Evolutionary conservation across 208 protist genomes (phyloP).

Genomic region (Wallacemonas collosoma): DNA sequence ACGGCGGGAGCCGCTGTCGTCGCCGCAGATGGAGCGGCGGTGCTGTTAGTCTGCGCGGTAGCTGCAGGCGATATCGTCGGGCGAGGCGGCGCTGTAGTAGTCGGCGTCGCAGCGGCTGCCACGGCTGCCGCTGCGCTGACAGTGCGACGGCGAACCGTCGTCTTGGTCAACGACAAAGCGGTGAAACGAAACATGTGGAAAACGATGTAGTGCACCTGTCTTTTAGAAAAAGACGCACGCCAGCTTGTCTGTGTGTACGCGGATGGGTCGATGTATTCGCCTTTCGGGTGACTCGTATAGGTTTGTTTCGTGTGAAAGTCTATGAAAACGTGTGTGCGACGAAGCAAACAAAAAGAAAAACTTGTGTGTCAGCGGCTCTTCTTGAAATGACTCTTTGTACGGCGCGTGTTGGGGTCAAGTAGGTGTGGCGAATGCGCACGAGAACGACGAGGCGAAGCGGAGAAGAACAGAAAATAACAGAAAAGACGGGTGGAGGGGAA

Average conservation of each 20-base stretch:
- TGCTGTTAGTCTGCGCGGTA: not conserved
- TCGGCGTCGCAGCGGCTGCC: not conserved
- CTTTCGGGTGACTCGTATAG: too few relatives aligned
- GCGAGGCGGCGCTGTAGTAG: not conserved
- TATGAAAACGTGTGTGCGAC: not conserved
- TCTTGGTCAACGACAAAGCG: not conserved
- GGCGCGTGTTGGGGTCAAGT: not conserved
- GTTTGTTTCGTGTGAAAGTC: too few relatives aligned
- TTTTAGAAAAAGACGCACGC: too few relatives aligned
- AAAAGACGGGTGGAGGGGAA: not conserved
- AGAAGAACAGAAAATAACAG: not conserved
- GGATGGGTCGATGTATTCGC: not conserved
- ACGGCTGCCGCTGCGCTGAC: not conserved
- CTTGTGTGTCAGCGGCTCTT: not conserved
- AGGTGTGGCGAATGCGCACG: not conserved
- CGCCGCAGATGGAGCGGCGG: not conserved
- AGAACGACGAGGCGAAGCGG: too few relatives aligned
- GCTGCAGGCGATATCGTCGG: not conserved
- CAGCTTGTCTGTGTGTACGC: not conserved
- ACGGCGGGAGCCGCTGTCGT: not conserved
- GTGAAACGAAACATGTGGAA: slow-evolving; percentile 10
- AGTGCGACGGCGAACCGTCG: slow-evolving; percentile 1
- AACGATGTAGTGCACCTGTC: too few relatives aligned
- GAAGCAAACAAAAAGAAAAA: not conserved
- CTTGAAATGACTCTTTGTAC: too few relatives aligned